Evolutionary conservation across 2,329 filamentous ascomycete species (phyloP).

Genomic region (Laburnicola sp.): DNA sequence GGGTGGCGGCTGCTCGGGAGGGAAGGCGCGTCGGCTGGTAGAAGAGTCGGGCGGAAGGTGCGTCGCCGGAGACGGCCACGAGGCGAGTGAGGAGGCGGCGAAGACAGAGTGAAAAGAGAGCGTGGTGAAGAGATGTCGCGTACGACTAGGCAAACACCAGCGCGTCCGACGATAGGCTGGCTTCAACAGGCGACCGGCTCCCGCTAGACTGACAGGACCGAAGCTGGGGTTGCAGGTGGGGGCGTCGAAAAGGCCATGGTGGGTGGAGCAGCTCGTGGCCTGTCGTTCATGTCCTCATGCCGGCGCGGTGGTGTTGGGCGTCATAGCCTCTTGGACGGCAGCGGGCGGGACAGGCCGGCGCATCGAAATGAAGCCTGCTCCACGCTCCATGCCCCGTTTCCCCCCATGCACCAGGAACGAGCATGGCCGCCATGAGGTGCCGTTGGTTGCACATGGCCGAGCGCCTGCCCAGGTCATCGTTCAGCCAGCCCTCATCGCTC

Average conservation of each 20-base stretch:
- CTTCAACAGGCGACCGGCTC: too few species aligned
- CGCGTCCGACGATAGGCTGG: too few species aligned
- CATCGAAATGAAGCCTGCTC: too few species aligned
- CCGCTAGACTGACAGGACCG: not conserved
- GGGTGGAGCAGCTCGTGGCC: too few species aligned
- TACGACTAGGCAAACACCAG: not conserved
- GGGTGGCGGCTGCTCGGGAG: too few species aligned
- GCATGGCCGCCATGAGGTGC: not conserved
- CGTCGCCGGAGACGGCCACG: not conserved
- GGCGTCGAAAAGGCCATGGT: not conserved
- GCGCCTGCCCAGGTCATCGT: conserved; percentile 10
- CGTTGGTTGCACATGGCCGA: conserved; percentile 8
- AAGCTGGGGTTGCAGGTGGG: not conserved
- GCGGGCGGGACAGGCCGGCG: not conserved
- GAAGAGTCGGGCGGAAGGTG: too few species aligned
- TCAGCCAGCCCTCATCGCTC: not conserved
- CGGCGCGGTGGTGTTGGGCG: too few species aligned
- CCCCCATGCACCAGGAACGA: not conserved
- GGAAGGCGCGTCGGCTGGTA: too few species aligned
- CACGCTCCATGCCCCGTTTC: not conserved
- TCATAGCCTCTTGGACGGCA: too few species aligned
- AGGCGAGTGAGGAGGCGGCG: not conserved
- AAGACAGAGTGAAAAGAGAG: not conserved
- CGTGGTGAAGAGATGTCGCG: not conserved
- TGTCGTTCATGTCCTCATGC: too few species aligned